Evolutionary conservation across 805 yeast genomes (phyloP).

Genomic region (Candida stauntonica): DNA sequence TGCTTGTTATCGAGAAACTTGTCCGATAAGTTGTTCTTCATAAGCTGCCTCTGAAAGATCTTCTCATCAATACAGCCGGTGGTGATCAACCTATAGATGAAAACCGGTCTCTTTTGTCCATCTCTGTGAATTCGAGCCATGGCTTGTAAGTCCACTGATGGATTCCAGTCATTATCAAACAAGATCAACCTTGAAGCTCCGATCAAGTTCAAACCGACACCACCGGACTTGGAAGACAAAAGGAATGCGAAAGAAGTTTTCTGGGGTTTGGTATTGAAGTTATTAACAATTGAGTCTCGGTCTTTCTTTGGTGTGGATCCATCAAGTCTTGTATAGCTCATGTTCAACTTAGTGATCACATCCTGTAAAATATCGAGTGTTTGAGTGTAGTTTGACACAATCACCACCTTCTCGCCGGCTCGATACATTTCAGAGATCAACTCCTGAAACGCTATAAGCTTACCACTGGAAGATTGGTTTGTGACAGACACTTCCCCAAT

Average conservation of each 20-base stretch:
- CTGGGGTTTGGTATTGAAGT: slow-evolving; percentile 39
- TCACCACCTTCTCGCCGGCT: slow-evolving; percentile 69
- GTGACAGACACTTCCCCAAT: slow-evolving; percentile 8
- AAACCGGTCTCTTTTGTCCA: slow-evolving; percentile 79
- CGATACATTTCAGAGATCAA: slow-evolving; percentile 41
- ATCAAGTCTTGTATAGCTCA: slow-evolving; percentile 64
- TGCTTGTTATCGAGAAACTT: slow-evolving; percentile 50
- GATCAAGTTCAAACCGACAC: slow-evolving; percentile 82
- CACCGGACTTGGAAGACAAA: slow-evolving; percentile 88
- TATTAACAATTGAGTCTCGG: slow-evolving; percentile 61
- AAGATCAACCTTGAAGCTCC: slow-evolving; percentile 86
- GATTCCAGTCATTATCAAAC: slow-evolving; percentile 97
- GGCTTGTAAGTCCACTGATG: slow-evolving; percentile 87
- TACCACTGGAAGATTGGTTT: slow-evolving; percentile 41
- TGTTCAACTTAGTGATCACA: slow-evolving; percentile 43
- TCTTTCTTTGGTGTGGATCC: slow-evolving; percentile 72
- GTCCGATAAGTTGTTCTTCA: slow-evolving; percentile 75
- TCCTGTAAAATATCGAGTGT: slow-evolving; percentile 74
- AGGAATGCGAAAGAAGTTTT: slow-evolving; percentile 53
- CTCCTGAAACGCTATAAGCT: slow-evolving; percentile 54
- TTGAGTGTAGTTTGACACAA: slow-evolving; percentile 84
- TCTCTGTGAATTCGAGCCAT: slow-evolving; percentile 95
- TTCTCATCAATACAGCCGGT: slow-evolving; percentile 94
- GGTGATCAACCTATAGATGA: slow-evolving; percentile 75
- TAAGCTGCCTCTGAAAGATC: slow-evolving; percentile 85